A percentile compares a stretch with the other conserved stretches of the same genome.
Conservation (phyloP, 495 filamentous ascomycete species). For the Podospora pseudocomata region DNA sequence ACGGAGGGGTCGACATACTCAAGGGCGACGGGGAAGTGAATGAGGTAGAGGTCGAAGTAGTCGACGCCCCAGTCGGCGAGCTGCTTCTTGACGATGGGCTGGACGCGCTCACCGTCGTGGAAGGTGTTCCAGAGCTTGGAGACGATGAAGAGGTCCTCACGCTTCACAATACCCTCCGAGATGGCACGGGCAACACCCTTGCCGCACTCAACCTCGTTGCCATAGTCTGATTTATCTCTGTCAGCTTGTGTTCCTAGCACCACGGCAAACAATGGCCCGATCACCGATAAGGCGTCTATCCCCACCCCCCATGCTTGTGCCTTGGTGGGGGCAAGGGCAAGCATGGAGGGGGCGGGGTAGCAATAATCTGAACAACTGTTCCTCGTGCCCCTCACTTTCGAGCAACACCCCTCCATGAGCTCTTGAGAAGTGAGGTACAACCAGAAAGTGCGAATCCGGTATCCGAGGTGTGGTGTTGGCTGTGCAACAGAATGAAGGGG, state of each 20-base stretch:
- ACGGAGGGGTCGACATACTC: constrained; percentile 73
- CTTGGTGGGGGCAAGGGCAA: constrained; percentile 25
- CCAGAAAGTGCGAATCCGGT: neutral
- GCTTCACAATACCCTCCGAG: constrained; percentile 78
- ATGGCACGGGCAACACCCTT: constrained; percentile 84
- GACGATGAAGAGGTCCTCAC: constrained; percentile 85
- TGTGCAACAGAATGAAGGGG: constrained; percentile 2
- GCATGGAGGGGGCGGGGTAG: constrained; percentile 31
- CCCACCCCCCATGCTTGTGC: constrained; percentile 18
- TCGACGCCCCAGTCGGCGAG: constrained; percentile 76
- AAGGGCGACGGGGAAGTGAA: constrained; percentile 79
- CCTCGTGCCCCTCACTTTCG: constrained; percentile 18
- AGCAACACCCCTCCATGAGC: constrained; percentile 4
- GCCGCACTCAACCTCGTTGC: constrained; percentile 80
- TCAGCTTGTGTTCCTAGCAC: constrained; percentile 3
- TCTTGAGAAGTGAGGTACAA: neutral
- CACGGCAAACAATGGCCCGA: constrained; percentile 16
- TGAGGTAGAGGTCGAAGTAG: constrained; percentile 80
- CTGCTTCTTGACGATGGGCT: constrained; percentile 69
- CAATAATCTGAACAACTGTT: constrained; percentile 13
- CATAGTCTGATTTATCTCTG: constrained; percentile 62
- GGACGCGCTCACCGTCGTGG: constrained; percentile 70
- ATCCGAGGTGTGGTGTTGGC: neutral
- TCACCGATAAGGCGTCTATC: constrained; percentile 15
- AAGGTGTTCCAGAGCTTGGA: constrained; percentile 93